Evolutionary conservation across 1,284 basidiomycete species (phyloP), one percentile per base, ranked within the genome.

Genomic region (Puccinia triticina): DNA sequence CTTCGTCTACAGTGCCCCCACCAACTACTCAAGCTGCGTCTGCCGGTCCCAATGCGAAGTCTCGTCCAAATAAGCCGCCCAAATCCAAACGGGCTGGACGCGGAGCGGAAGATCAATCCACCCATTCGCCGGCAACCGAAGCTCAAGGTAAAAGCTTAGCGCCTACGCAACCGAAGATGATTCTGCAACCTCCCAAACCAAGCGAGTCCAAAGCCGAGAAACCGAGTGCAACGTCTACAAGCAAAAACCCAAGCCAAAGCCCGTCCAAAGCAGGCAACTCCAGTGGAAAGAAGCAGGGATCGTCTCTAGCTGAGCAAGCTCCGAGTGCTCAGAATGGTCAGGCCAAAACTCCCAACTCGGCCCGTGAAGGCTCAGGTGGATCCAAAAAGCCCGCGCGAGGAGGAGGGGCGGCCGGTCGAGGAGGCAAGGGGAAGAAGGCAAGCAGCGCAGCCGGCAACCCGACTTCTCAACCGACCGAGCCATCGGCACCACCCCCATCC

Each of bases 61-160:
- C 66, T 46, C 66, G 66, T 43, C 12, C 66, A 23, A 69, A 69
- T n/a, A 69, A 69, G 66, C 26, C 66, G 11, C 8, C 66, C 66
- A 69, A 69, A n/a, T 69, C 66, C 21, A 69, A 69, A 69, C 29
- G 32, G 32, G 37, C 66, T 34, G 37, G 40, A 12, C 66, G 66
- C 2, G 66, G 10, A n/a, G 40, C 40, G 1, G 66, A 46, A 29
- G 66, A 48, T 69, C 34, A 69, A 32, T 61, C 59, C 59, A 29
- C 59, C 10, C 59, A 61, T 61, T 32, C 59, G 26, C 29, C 59
- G 59, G 29, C 59, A 61, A 61, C 59, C 59, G 59, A 29, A 34
- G 5, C 59, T 34, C 59, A 61, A n/a, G 29, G 59, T 34, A 61
- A 61, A 61, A 61, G 59, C 26, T 32, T 32, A 34, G 59, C 59